Base-by-base conservation (phyloP, 148 eudicot genomes). In the Hydrangea macrophylla region DNA sequence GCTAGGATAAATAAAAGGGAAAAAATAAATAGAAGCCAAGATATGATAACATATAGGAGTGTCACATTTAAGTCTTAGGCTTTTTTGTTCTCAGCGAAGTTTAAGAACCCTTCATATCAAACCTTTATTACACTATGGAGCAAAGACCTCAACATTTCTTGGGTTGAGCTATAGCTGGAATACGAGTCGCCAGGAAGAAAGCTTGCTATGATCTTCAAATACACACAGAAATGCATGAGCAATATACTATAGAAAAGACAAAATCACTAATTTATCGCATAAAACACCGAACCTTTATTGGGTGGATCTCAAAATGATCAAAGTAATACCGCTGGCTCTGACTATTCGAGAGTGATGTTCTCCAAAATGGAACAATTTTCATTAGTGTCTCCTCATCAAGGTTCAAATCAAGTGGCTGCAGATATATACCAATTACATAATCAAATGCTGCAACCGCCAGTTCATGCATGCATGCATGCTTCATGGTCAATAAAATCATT, bases 261-360 rank as follows among this genome's bases (percentile, higher is more conserved):
- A 36, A 66, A 58, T 59, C 28, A 55, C 33, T 18, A 51, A 58
- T 58, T 35, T 23, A 13, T 32, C 30, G 60, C 55, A 30, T 33
- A 70, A 77, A 40, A 50, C 3, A 17, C 35, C 17, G 69, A 77
- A 95, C 99, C 96, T 90, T 95, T 60, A 95, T 63, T 53, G 99
- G 99, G 80, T 88, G 99, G 66, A 95, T 87, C 88, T 91, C 99
- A 75, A 95, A 95, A 79, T 89, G 96, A 74, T 91, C 99, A 77
- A 95, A 91, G 80, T 95, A 95, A 77, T 95, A 95, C 33, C 85
- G 89, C 71, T 68, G 96, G 80, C 97, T 81, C 65, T 79, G 82
- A 44, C 83, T 71, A 75, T 72, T 85, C 55, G 96, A 76, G 44
- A 91, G 96, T 65, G 99, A 95, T 68, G 72, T 78, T 80, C 99